Conservation (phyloP, 2,329 filamentous ascomycete genomes). For the Ophiostoma himal-ulmi region DNA sequence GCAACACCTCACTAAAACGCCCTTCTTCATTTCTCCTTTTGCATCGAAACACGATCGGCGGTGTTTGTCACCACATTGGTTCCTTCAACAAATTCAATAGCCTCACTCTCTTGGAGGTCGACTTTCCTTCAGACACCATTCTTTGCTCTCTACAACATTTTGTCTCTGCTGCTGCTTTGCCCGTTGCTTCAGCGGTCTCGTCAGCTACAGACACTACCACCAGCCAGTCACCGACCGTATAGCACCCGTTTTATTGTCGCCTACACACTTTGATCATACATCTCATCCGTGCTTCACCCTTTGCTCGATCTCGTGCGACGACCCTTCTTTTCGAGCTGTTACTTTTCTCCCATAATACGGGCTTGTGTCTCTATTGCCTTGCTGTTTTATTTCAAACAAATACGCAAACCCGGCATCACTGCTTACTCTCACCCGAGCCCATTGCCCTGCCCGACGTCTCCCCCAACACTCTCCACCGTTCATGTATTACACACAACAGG, state of each 20-base stretch:
- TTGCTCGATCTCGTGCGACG: neutral
- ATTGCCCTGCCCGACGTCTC: neutral
- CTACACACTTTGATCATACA: neutral
- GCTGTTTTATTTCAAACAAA: neutral
- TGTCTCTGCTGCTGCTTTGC: neutral
- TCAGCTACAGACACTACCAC: neutral
- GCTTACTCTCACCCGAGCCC: neutral
- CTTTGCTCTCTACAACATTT: neutral
- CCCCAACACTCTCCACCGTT: constrained; percentile 13
- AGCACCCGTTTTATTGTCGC: constrained; percentile 9
- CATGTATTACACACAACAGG: constrained; percentile 10
- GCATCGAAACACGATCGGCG: constrained; percentile 10
- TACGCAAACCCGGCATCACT: neutral
- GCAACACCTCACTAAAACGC: neutral
- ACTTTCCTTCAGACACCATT: neutral
- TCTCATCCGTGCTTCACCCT: neutral
- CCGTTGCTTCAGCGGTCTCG: neutral
- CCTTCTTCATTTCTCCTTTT: neutral
- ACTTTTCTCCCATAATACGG: neutral
- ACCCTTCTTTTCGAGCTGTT: neutral
- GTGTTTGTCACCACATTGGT: constrained; percentile 3
- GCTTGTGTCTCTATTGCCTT: neutral
- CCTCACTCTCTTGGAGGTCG: neutral
- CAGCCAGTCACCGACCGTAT: neutral
- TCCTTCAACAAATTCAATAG: neutral